Conservation (phyloP, 495 filamentous ascomycete species). For the Rhypophila decipiens region DNA sequence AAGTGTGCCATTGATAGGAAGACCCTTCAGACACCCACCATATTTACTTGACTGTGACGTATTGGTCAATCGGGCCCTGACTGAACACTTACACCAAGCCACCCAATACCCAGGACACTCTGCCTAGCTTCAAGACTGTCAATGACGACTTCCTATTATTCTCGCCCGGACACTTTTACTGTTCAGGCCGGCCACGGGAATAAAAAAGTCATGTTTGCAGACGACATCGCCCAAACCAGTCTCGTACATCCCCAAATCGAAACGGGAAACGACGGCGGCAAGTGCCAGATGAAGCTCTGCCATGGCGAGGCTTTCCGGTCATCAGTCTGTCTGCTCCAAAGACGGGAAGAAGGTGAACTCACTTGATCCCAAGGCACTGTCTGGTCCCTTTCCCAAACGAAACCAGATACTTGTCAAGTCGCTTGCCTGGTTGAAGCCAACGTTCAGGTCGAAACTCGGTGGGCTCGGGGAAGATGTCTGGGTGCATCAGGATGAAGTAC, state of each 20-base stretch:
- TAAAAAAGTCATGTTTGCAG: constrained; percentile 13
- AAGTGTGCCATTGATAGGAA: no score
- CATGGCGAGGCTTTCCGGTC: constrained; percentile 17
- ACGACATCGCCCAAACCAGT: constrained; percentile 11
- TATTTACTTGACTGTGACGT: no score
- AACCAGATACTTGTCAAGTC: constrained; percentile 42
- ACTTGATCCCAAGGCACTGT: constrained; percentile 47
- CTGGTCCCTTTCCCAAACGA: constrained; percentile 42
- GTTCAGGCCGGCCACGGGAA: constrained; percentile 6
- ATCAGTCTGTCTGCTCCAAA: background rate
- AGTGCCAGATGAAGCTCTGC: constrained; percentile 12
- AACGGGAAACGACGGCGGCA: constrained; percentile 4
- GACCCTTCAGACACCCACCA: no score
- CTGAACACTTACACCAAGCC: no score
- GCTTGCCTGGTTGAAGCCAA: constrained; percentile 36
- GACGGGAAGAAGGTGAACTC: background rate
- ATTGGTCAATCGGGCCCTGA: no score
- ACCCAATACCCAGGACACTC: no score
- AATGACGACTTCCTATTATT: no score
- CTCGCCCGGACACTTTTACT: constrained; percentile 14
- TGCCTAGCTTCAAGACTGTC: no score
- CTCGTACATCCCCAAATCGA: constrained; percentile 16
- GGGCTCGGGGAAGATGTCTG: constrained; percentile 41
- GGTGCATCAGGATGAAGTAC: constrained; percentile 32
- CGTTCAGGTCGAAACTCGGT: constrained; percentile 42